Evolutionary conservation across 306 rosid species (phyloP), one percentile per base, ranked within the genome.

Genomic region (Casuarina equisetifolia): DNA sequence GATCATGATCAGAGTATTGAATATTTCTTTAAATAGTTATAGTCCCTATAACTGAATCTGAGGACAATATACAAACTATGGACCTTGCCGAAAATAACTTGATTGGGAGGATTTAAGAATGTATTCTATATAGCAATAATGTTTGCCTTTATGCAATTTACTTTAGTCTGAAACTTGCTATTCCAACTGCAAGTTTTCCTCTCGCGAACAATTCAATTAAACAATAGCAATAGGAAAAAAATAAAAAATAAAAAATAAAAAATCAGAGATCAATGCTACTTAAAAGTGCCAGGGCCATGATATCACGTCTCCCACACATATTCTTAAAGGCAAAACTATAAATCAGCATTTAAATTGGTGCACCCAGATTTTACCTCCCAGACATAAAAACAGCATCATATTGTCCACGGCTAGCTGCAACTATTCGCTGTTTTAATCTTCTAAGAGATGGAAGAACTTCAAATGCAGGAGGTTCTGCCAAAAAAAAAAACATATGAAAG

Each of bases 361-460:
- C 73, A 72, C 50, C 6, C 39, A 74, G 9, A 44, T 53, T 68
- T 58, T 83, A 95, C 98, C 98, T 95, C 82, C 98, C 98, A 55
- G 98, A 95, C 98, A 95, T 95, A 77, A 95, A 89, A 74, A 95
- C 93, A 69, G 97, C 93, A 83, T 84, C 89, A 63, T 92, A 92
- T 78, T 88, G 89, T 78, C 97, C 97, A 67, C 97, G 91, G 76
- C 96, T 84, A 52, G 98, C 96, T 16, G 96, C 93, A 42, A 75
- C 77, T 73, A 95, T 81, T 43, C 97, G 90, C 78, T 95, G 98
- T 78, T 95, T 92, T 80, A 95, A 83, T 88, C 82, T 85, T 83
- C 84, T 92, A 78, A 95, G 98, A 80, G 97, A 91, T 25, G 98
- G 98, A 10, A 95, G 97, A 76, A 95, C 97, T 82, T 92, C 96